Conservation (phyloP, 2,329 filamentous ascomycete genomes). For the Eurotiales sp. region DNA sequence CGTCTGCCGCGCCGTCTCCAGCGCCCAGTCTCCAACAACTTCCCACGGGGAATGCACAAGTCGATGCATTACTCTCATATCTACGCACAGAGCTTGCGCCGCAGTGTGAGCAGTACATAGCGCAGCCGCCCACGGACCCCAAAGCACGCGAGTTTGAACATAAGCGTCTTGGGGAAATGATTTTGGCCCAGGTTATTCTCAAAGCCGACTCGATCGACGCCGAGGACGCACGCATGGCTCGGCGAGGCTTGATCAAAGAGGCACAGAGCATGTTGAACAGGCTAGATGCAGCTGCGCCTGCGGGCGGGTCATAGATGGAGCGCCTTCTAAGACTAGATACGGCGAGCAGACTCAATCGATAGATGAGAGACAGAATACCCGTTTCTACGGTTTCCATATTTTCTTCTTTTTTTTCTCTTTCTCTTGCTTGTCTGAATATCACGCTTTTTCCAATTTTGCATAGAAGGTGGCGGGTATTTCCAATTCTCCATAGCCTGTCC, state of each 20-base stretch:
- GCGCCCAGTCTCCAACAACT: constrained; percentile 34
- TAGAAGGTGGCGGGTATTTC: no score
- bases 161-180: constrained; percentile 41
- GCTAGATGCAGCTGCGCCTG: constrained; percentile 31
- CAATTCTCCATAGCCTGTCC: no score
- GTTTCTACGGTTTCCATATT: no score
- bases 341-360: no score
- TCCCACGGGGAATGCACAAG: constrained; percentile 33
- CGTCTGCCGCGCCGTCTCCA: constrained; percentile 22
- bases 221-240: constrained; percentile 54
- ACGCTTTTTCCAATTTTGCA: no score
- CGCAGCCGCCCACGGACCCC: constrained; percentile 35
- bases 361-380: no score
- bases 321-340: no score
- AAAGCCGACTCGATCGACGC: constrained; percentile 69
- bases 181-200: constrained; percentile 41
- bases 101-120: constrained; percentile 35
- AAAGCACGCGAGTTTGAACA: constrained; percentile 42
- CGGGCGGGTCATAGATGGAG: not conserved
- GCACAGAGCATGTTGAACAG: constrained; percentile 36
- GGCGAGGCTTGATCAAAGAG: constrained; percentile 41
- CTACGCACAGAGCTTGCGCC: constrained; percentile 37
- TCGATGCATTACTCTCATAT: constrained; percentile 34
- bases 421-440: no score
- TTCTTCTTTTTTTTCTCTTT: no score